phyloP scores from a whole-genome alignment of 177 flowering plant genomes.

The Tripterygium wilfordii region DNA sequence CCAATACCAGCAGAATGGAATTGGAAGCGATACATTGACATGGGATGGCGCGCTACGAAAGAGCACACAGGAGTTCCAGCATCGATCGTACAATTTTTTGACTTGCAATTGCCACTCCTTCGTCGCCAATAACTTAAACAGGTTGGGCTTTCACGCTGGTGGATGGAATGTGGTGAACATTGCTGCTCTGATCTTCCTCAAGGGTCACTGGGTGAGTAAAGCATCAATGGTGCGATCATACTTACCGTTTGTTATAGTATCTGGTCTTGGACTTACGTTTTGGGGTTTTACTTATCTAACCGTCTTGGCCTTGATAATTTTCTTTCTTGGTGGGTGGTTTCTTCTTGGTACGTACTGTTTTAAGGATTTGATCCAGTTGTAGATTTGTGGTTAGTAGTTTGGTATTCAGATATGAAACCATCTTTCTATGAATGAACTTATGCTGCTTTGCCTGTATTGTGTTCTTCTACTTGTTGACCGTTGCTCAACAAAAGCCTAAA shows the following conservation, averaged over 20 bases:
- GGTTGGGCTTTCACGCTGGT: conserved; percentile 46
- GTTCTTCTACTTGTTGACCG: too few species aligned
- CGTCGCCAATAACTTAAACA: conserved; percentile 78
- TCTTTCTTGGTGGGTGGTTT: conserved; percentile 75
- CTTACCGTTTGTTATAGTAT: conserved; percentile 59
- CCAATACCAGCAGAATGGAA: conserved; percentile 16
- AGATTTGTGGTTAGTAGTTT: too few species aligned
- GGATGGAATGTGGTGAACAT: conserved; percentile 92
- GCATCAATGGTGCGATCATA: conserved; percentile 37
- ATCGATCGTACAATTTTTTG: conserved; percentile 70
- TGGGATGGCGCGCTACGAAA: conserved; percentile 83
- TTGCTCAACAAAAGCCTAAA: too few species aligned
- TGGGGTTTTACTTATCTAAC: conserved; percentile 57
- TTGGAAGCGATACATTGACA: conserved; percentile 22
- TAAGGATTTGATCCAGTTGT: conserved; percentile 64
- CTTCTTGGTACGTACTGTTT: conserved; percentile 71
- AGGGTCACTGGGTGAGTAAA: conserved; percentile 76
- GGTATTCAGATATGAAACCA: too few species aligned
- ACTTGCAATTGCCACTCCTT: conserved; percentile 97
- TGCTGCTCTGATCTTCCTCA: conserved; percentile 63
- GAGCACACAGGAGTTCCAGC: conserved; percentile 83
- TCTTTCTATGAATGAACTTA: too few species aligned
- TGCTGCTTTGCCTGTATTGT: too few species aligned
- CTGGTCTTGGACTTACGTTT: conserved; percentile 42
- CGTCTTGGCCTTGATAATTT: conserved; percentile 36